These are phyloP conservation scores for Butyriboletus regius DNA, from an alignment of 1,284 basidiomycete species.

Conservation along the genomic window DNA sequence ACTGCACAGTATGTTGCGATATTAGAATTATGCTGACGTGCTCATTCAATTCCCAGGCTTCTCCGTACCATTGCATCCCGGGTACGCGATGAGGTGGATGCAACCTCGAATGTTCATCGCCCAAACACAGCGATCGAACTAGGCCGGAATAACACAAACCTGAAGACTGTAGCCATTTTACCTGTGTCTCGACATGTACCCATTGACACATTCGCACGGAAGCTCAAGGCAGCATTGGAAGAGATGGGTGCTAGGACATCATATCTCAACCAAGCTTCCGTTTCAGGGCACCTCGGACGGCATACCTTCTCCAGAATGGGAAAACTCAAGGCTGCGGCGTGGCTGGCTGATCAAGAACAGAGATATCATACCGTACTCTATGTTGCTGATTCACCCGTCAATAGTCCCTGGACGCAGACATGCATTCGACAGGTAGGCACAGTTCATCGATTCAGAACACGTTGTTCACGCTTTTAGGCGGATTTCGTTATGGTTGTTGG, in stretches of 20 bases:
- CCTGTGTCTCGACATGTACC: conserved; percentile 78
- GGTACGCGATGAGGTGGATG: conserved; percentile 76
- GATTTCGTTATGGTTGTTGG: conserved; percentile 94
- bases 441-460: not conserved
- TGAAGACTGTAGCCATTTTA: conserved; percentile 87
- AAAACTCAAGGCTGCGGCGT: conserved; percentile 85
- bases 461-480: conserved; percentile 48
- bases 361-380: conserved; percentile 85
- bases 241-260: conserved; percentile 82
- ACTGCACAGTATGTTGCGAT: conserved; percentile 72
- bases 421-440: conserved; percentile 78
- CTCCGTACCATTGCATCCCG: conserved; percentile 88
- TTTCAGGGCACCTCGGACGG: conserved; percentile 80
- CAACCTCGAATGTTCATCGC: conserved; percentile 42
- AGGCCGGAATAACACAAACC: conserved; percentile 77
- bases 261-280: conserved; percentile 84
- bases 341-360: conserved; percentile 93
- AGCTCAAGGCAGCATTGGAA: conserved; percentile 80
- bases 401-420: conserved; percentile 92
- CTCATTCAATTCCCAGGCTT: conserved; percentile 42
- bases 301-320: conserved; percentile 93
- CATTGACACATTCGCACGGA: conserved; percentile 78
- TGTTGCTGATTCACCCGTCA: conserved; percentile 87
- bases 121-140: conserved; percentile 49
- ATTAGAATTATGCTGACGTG: not conserved